Evolutionary conservation across 2,329 filamentous ascomycete species (phyloP), one percentile per base, ranked within the genome.

Genomic region (Leptographium lundbergii): DNA sequence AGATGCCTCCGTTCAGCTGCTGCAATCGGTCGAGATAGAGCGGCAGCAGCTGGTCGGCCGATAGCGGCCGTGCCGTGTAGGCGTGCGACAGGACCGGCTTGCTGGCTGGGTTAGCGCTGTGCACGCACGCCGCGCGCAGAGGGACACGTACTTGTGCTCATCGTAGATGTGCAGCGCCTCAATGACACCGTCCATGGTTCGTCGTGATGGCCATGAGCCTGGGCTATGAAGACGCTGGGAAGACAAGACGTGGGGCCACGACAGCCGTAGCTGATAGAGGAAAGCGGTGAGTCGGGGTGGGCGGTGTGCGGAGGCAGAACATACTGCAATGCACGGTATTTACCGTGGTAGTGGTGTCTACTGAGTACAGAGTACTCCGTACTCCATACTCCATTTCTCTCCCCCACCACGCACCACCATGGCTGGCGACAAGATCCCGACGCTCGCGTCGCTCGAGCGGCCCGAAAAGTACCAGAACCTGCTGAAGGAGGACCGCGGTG

Each of bases 121-220:
- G 17, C 29, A 32, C 13, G 17, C 10, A 51, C 1, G 25, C 14
- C 24, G 48, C 4, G 11, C 13, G 24, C 4, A 29, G 14, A 25
- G 1, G 48, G 24, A 51, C 4, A 19, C 81, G 69, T 76, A 95
- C 91, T 91, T 90, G 75, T 91, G 85, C 77, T 96, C 91, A 81
- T 97, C 91, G 73, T 88, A 96, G 71, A 99, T 91, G 77, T 97
- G 92, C 69, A 99, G 80, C 70, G 92, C 94, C 78, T 97, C 92
- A 69, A 99, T 88, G 70, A 88, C 84, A 75, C 89, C 85, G 76
- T 82, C 89, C 88, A 91, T 92, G 71, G 73, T 34, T 34, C 9
- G 32, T 67, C 54, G 56, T 63, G 53, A 57, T 57, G 57, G 54
- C 57, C 39, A 25, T 47, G 42, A n/a, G 24, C 45, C 10, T 14